phyloP scores from a whole-genome alignment of 306 rosid genomes.

The Vigna radiata region DNA sequence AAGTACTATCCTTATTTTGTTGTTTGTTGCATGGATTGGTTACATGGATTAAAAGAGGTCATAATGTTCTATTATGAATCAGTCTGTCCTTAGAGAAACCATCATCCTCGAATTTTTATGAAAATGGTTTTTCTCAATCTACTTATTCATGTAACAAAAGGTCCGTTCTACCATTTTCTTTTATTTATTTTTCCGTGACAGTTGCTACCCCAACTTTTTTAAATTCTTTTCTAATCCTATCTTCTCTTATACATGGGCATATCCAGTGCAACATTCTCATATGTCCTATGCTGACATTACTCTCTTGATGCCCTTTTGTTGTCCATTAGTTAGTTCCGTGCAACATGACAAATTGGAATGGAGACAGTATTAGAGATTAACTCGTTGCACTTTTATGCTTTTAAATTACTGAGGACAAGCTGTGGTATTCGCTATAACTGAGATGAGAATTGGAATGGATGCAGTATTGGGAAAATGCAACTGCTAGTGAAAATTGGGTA shows the following conservation, averaged over 20 bases:
- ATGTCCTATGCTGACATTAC: neutral
- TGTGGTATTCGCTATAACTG: conserved; percentile 22
- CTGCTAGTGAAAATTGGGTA: conserved; percentile 39
- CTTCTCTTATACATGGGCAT: neutral
- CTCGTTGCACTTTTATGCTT: conserved; percentile 22
- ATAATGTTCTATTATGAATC: neutral
- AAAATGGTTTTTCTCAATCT: neutral
- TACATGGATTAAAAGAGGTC: neutral
- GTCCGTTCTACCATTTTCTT: neutral
- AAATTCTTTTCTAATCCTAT: neutral
- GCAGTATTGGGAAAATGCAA: conserved; percentile 43
- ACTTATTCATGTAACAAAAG: neutral
- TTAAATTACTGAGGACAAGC: neutral
- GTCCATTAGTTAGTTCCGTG: neutral
- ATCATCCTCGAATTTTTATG: neutral
- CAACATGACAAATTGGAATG: neutral
- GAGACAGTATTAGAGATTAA: conserved; percentile 3
- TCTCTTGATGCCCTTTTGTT: neutral
- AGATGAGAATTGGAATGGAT: conserved; percentile 15
- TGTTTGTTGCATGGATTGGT: neutral
- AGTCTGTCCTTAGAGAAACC: neutral
- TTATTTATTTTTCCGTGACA: neutral
- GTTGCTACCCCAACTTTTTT: neutral
- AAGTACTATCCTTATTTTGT: neutral
- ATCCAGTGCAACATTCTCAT: neutral